These are phyloP conservation scores for Geranomyces michiganensis DNA, from an alignment of 192 early-diverging fungal genomes.

Conservation along the genomic window DNA sequence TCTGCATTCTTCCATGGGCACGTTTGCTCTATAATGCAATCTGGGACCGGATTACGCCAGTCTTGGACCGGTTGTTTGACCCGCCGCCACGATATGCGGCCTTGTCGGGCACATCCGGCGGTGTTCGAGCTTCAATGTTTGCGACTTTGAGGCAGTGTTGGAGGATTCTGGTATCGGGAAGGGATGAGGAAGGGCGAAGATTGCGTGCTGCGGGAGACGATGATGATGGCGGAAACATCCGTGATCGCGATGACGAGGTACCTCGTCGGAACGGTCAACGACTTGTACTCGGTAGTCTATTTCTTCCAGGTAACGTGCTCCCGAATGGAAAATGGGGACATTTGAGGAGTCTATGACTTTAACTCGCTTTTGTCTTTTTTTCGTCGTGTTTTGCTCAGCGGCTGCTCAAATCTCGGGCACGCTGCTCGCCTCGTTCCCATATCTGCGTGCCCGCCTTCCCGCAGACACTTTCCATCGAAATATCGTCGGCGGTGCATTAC, in stretches of 20 bases:
- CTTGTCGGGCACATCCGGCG: background rate
- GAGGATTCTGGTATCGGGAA: too few species aligned
- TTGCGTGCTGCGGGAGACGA: background rate
- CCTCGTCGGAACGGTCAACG: conserved; percentile 29
- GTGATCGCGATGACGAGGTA: conserved; percentile 4
- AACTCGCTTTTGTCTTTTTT: background rate
- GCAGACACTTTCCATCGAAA: conserved; percentile 36
- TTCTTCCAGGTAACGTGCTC: conserved; percentile 20
- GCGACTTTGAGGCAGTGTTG: too few species aligned
- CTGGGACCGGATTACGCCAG: conserved; percentile 7
- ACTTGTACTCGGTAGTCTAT: conserved; percentile 27
- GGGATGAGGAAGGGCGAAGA: too few species aligned
- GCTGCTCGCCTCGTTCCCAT: conserved; percentile 22
- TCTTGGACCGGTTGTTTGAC: conserved; percentile 1
- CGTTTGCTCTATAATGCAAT: conserved; percentile 23
- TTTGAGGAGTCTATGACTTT: background rate
- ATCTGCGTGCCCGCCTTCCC: conserved; percentile 10
- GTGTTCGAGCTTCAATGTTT: background rate
- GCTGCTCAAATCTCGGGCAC: conserved; percentile 18
- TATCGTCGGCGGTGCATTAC: conserved; percentile 30
- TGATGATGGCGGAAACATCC: background rate
- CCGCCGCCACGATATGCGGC: background rate
- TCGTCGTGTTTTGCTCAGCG: background rate
- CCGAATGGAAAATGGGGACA: background rate
- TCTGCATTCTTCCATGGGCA: conserved; percentile 46